A percentile compares a stretch with the other conserved stretches of the same genome.
Conservation (phyloP, 148 eudicot species). For the Silene latifolia region DNA sequence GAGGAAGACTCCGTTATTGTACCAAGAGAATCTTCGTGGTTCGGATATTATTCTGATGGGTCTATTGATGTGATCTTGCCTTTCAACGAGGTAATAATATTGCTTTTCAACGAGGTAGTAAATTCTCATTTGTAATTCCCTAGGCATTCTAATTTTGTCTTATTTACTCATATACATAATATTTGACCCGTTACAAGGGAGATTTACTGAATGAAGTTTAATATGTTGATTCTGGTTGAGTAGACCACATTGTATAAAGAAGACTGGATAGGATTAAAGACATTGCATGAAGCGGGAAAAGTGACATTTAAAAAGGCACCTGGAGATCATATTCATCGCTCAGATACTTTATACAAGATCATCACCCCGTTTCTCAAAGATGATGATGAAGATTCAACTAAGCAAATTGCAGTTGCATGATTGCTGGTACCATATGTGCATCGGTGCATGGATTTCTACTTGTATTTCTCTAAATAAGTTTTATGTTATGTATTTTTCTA, state of each 20-base stretch:
- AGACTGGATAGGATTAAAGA: too few species aligned
- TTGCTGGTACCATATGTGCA: too few species aligned
- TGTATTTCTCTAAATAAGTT: not conserved
- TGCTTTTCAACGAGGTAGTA: too few species aligned
- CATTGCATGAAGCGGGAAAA: too few species aligned
- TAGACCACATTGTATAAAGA: too few species aligned
- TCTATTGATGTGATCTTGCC: not conserved
- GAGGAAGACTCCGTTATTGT: not conserved
- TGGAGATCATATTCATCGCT: not conserved
- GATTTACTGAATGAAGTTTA: too few species aligned
- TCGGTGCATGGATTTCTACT: too few species aligned
- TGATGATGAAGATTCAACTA: not conserved
- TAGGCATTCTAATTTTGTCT: too few species aligned
- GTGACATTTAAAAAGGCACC: not conserved
- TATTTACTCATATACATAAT: too few species aligned
- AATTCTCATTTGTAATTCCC: too few species aligned
- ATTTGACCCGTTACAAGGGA: too few species aligned
- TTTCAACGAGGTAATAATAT: not conserved
- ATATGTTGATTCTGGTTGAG: not conserved
- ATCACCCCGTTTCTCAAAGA: not conserved
- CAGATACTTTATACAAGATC: not conserved
- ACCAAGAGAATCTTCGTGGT: not conserved
- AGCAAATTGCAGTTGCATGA: not conserved
- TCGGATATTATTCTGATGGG: not conserved
- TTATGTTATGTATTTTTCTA: not conserved